phyloP scores from a whole-genome alignment of 2,329 filamentous ascomycete species.

The Gremmenia infestans region DNA sequence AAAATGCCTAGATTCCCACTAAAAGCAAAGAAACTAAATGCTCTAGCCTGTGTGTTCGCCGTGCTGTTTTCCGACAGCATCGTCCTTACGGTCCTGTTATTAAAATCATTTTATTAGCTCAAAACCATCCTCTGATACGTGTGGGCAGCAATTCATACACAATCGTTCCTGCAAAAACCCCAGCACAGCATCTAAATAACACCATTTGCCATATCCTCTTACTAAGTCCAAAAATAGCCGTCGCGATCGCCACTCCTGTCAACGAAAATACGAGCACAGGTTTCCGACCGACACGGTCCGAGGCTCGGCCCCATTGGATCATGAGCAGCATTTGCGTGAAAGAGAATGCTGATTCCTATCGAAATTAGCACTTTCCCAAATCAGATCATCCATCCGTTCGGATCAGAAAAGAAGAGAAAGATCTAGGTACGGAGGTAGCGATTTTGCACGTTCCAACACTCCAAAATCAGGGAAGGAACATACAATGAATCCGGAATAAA shows the following conservation, averaged over 20 bases:
- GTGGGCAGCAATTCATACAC: slow-evolving; percentile 41
- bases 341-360: slow-evolving; percentile 61
- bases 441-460: background rate
- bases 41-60: slow-evolving; percentile 62
- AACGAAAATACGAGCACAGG: slow-evolving; percentile 66
- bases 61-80: slow-evolving; percentile 74
- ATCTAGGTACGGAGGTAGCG: background rate
- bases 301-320: slow-evolving; percentile 65
- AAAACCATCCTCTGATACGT: background rate
- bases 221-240: slow-evolving; percentile 64
- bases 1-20: slow-evolving; percentile 70
- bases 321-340: slow-evolving; percentile 73
- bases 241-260: slow-evolving; percentile 55
- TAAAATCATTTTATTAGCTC: background rate
- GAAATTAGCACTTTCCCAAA: background rate
- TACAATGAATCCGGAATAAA: slow-evolving; percentile 69
- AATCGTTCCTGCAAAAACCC: slow-evolving; percentile 68
- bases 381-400: background rate
- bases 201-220: slow-evolving; percentile 69
- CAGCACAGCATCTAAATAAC: slow-evolving; percentile 63
- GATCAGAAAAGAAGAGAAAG: background rate
- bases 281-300: slow-evolving; percentile 66
- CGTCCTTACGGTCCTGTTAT: slow-evolving; percentile 54
- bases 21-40: slow-evolving; percentile 76
- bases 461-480: slow-evolving; percentile 1